Percentiles rank a stretch among this genome's conserved stretches.
Evolutionary conservation across 2,329 filamentous ascomycete species (phyloP).

Genomic region (Aureobasidium sp.): DNA sequence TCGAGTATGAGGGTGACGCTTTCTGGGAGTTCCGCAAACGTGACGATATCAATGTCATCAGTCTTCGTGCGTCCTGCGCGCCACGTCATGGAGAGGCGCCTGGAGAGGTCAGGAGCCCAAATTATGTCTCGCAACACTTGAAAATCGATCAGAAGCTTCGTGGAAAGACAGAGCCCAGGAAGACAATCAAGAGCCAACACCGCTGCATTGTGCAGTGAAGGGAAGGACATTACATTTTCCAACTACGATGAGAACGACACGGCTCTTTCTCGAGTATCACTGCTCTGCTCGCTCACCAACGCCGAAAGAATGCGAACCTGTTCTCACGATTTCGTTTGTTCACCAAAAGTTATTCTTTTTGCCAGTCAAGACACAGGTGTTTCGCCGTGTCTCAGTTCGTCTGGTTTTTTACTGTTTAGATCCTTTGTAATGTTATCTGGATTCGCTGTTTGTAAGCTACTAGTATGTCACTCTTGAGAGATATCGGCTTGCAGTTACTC

Average conservation of each 20-base stretch:
- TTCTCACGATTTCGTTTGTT: not conserved
- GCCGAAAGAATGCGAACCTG: not conserved
- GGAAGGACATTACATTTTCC: not conserved
- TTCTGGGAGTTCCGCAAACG: not conserved
- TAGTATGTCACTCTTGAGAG: not conserved
- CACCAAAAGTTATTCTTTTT: not conserved
- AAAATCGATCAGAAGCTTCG: no score
- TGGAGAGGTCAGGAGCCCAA: not conserved
- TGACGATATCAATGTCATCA: not conserved
- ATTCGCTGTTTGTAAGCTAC: not conserved
- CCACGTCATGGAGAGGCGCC: not conserved
- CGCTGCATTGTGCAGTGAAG: not conserved
- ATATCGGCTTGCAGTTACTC: not conserved
- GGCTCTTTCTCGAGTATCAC: not conserved
- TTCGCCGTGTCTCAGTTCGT: not conserved
- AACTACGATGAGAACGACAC: not conserved
- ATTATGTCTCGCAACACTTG: not conserved
- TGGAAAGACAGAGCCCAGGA: not conserved
- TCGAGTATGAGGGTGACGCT: not conserved
- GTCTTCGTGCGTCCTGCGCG: not conserved
- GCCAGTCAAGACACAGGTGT: not conserved
- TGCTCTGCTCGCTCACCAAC: not conserved
- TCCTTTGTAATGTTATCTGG: not conserved
- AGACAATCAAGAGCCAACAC: not conserved
- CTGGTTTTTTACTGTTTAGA: not conserved